Evolutionary conservation across 2,329 filamentous ascomycete genomes (phyloP), one percentile per base, ranked within the genome.

Genomic region (Arthrobotrys sphaeroides): DNA sequence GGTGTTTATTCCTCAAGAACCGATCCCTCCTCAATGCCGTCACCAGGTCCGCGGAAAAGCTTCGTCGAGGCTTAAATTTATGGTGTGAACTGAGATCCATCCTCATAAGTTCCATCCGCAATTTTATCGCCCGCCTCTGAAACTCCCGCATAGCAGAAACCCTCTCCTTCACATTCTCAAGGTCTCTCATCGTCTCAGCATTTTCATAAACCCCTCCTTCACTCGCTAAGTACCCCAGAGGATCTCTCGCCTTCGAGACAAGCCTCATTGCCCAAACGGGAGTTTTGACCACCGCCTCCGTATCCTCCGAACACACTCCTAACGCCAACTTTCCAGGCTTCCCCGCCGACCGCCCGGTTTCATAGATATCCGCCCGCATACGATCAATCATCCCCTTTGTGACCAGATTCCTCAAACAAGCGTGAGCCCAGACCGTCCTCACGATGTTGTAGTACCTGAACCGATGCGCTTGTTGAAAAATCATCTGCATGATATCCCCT

Each of bases 351-450:
- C 55, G 49, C 13, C 70, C 70, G 9, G 70, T 74, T 33, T 74
- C 70, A 22, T 74, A 74, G 13, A 74, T 68, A 42, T 74, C 70
- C 16, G 66, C 55, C 12, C 70, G 40, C 70, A 74, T 74, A n/a
- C 70, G 70, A 57, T 68, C 62, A 16, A 74, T 68, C 62, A 74
- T 74, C 4, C 43, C 43, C n/a, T 68, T 67, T n/a, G 62, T 74
- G 3, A 47, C 70, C 24, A 40, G 28, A 40, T 74, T 74, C 12
- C 55, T 68, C 24, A 74, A 31, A 42, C 70, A 74, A 12, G 70
- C 70, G 16, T 74, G 70, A 10, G 70, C 70, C 70, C 70, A 74
- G 22, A 74, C 40, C n/a, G 70, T 68, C 18, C 70, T 65, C 4
- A 74, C 70, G 13, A 74, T 28, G 26, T 74, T 74, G 53, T 74